Evolutionary conservation across 192 early-diverging fungal species (phyloP).

Genomic region (Linnemannia elongata): DNA sequence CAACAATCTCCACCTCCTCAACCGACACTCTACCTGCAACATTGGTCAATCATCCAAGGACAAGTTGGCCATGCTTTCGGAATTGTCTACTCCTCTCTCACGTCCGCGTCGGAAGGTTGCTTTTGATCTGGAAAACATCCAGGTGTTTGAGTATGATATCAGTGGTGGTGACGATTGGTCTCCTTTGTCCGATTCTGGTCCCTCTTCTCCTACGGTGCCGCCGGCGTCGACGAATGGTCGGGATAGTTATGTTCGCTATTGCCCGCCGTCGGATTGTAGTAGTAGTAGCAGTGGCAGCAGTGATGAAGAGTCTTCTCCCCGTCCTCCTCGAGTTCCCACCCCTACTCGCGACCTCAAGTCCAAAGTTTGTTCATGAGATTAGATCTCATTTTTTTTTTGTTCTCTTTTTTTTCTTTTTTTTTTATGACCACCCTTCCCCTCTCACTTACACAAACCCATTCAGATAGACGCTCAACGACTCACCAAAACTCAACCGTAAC

Average conservation of each 20-base stretch:
- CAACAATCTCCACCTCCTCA: not conserved
- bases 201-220: not conserved
- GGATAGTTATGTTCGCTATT: not conserved
- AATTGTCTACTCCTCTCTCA: not conserved
- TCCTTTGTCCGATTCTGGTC: not conserved
- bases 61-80: not conserved
- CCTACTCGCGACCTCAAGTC: not conserved
- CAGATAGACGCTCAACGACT: no score
- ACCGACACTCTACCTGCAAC: not conserved
- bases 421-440: no score
- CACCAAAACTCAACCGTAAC: no score
- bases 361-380: not conserved
- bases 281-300: not conserved
- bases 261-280: not conserved
- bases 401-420: not conserved
- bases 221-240: not conserved
- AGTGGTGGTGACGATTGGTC: conserved; percentile 17
- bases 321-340: not conserved
- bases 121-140: conserved; percentile 33
- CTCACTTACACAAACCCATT: no score
- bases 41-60: not conserved
- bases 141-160: conserved; percentile 47
- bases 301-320: not conserved
- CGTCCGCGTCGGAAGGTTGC: conserved; percentile 11
- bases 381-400: not conserved